phyloP scores from a whole-genome alignment of 306 rosid species.

The Castanea sativa region DNA sequence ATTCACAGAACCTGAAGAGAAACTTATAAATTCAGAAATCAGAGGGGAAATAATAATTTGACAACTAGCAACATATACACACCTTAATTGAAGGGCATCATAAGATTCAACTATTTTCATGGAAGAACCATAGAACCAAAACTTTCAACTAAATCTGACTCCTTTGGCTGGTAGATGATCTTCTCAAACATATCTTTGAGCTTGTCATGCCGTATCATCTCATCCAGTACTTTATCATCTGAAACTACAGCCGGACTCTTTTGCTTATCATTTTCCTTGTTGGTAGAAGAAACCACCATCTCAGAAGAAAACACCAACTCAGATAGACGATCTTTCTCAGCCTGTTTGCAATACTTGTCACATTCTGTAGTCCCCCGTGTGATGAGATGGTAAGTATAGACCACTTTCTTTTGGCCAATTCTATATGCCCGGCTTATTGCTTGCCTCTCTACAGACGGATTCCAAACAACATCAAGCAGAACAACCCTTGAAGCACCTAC shows the following conservation, averaged over 20 bases:
- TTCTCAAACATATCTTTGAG: conserved; percentile 32
- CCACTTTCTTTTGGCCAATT: conserved; percentile 33
- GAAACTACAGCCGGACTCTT: background rate
- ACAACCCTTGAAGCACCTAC: conserved; percentile 46
- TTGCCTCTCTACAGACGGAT: conserved; percentile 35
- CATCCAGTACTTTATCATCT: conserved; percentile 32
- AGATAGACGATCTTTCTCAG: conserved; percentile 30
- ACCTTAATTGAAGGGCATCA: no score
- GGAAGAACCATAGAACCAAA: background rate
- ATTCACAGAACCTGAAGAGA: no score
- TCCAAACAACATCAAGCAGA: conserved; percentile 43
- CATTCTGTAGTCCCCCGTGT: conserved; percentile 21
- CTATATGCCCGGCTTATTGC: conserved; percentile 40
- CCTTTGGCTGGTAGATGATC: conserved; percentile 9
- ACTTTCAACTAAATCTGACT: conserved; percentile 6
- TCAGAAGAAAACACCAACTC: conserved; percentile 22
- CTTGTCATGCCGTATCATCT: conserved; percentile 17
- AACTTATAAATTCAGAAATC: no score
- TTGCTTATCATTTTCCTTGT: background rate
- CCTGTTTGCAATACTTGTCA: conserved; percentile 19
- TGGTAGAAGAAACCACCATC: conserved; percentile 1
- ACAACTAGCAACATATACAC: no score
- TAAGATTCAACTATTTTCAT: no score
- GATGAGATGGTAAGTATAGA: conserved; percentile 34
- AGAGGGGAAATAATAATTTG: no score